Evolutionary conservation across 441 rosid genomes (phyloP).

Genomic region (Omphalea diandra): DNA sequence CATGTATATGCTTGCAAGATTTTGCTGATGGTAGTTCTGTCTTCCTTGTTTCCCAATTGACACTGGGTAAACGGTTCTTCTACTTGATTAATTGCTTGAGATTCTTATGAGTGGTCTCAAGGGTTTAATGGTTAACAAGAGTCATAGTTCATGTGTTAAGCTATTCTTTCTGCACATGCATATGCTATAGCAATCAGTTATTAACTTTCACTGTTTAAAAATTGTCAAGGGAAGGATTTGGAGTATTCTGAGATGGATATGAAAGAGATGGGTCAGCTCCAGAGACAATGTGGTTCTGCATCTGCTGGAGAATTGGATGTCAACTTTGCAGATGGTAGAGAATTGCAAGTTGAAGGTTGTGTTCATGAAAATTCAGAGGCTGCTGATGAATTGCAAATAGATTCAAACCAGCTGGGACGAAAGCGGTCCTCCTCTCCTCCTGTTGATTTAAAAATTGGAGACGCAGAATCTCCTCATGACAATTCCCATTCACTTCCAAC

Average conservation of each 20-base stretch:
- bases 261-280: neutral
- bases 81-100: neutral
- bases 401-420: constrained; percentile 4
- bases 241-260: neutral
- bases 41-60: neutral
- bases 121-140: neutral
- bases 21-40: neutral
- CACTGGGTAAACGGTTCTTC: no score
- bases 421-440: neutral
- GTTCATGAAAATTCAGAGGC: neutral
- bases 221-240: neutral
- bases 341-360: neutral
- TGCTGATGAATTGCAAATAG: neutral
- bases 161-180: neutral
- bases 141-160: neutral
- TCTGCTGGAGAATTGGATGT: constrained; percentile 2
- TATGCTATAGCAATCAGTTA: neutral
- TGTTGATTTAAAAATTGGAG: neutral
- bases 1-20: neutral
- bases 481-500: neutral
- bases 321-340: neutral
- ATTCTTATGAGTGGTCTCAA: neutral
- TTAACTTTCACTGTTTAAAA: neutral
- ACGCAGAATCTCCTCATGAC: neutral
- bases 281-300: neutral